Evolutionary conservation across 495 filamentous ascomycete species (phyloP), one percentile per base, ranked within the genome.

Genomic region (Daldinia loculata): DNA sequence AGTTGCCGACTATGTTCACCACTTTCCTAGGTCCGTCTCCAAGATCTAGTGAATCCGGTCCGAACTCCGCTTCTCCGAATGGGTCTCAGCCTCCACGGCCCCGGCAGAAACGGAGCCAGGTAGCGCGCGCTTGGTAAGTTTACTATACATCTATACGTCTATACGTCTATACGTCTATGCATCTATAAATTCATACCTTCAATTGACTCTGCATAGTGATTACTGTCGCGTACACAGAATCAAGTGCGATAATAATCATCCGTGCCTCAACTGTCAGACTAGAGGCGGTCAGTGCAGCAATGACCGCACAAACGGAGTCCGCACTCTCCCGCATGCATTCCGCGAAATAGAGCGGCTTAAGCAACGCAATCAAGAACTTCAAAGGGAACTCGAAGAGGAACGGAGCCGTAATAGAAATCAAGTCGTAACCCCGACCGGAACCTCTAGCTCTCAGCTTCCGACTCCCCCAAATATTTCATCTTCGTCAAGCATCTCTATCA

Each of bases 141-240:
- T 15, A 41, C 26, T 9, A 29, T 45, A 27, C 34, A 11, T 48
- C 19, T 48, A 48, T 45, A 45, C 6, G 9, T 34, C 9, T 34
- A 34, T 34, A 34, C 30, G 8, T 32, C 6, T 45, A n/a, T 45
- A 45, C n/a, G 41, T 4, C 17, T 45, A 45, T 45, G 8, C 17
- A 24, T 22, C 19, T 48, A 24, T 48, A 24, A 4, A 48, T 48
- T 17, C 8, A 24, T 48, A 22, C 43, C 22, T 12, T 22, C 1
- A 22, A 32, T 32, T 19, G 0, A 32, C 27, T 43, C 17, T 34
- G 12, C 27, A n/a, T 53, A 85, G 83, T 69, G 82, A 84, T 67
- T 82, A 81, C 78, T 86, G 84, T 58, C 81, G 83, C 6, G 61
- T 79, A 1, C 78, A 84, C 56, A 76, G 83, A 7, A 79, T 82